A percentile compares a stretch with the other conserved stretches of the same genome.
Conservation (phyloP, 2,329 filamentous ascomycete species). For the Diplodia scrobiculata region DNA sequence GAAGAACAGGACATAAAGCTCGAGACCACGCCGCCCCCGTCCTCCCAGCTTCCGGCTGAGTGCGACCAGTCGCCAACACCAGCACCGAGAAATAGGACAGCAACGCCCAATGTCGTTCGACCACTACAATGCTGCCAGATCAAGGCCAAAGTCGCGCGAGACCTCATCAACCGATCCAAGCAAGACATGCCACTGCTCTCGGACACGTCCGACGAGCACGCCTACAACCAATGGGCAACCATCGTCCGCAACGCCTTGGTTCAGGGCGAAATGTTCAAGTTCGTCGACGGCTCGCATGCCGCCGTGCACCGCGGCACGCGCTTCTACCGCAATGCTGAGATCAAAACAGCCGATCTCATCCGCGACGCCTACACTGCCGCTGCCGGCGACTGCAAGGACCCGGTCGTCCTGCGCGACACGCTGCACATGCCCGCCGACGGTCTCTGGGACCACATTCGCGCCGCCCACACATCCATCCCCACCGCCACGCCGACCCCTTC, state of each 20-base stretch:
- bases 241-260: slow-evolving; percentile 5
- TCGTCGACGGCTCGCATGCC: slow-evolving; percentile 6
- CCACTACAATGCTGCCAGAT: neutral
- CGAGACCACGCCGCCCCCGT: slow-evolving; percentile 4
- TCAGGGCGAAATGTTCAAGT: neutral
- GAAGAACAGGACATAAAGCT: neutral
- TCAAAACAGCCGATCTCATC: slow-evolving; percentile 7
- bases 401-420: neutral
- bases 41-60: slow-evolving; percentile 1
- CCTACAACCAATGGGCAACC: slow-evolving; percentile 8
- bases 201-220: neutral
- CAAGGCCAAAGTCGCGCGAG: neutral
- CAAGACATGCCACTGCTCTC: neutral
- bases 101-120: slow-evolving; percentile 1
- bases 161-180: neutral
- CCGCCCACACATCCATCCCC: neutral
- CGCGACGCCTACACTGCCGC: slow-evolving; percentile 1
- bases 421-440: neutral
- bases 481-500: neutral
- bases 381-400: neutral
- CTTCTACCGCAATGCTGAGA: slow-evolving; percentile 9
- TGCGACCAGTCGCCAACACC: neutral
- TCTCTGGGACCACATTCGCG: slow-evolving; percentile 17
- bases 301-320: neutral
- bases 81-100: neutral